Evolutionary conservation across 2,329 filamentous ascomycete genomes (phyloP), one percentile per base, ranked within the genome.

Genomic region (Xylariaceae sp.): DNA sequence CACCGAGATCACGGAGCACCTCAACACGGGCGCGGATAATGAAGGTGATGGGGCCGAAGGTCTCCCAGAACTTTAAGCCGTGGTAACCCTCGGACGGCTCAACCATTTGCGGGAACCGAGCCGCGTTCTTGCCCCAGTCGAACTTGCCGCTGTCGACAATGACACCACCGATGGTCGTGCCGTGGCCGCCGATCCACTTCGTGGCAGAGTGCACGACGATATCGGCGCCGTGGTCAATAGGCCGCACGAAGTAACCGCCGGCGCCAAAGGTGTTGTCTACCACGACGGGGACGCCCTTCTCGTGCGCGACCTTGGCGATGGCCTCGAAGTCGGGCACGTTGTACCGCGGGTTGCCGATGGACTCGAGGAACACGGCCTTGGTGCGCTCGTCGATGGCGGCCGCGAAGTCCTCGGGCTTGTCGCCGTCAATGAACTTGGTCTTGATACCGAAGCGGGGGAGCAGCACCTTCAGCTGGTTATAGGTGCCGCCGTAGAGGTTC

Each of bases 161-260:
- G 35, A 95, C 79, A 50, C 91, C 91, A 47, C 79, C 91, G 55
- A 96, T 87, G 21, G 91, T 95, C 33, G 91, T 95, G 50, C 91
- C 92, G 67, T 97, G 92, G 34, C 91, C 91, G 46, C 91, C 91
- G 52, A 97, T 96, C 91, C 91, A 96, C 70, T 96, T 96, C 47
- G 91, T 95, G 10, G 90, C 90, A 32, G 87, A 93, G 76, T 96
- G 90, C 20, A 95, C 88, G 42, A 96, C 85, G 49, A 96, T 95
- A 64, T 96, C 91, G 53, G 88, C 91, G 44, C 91, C 91, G 67
- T 95, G 86, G 20, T 91, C 84, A 59, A 96, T 92, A 33, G 91
- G 91, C 6, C 86, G 82, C 56, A 85, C 74, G 66, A 88, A 94
- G 76, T 88, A 96, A 40, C 92, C 91, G 48, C 91, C 91, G 11